A percentile compares a stretch with the other conserved stretches of the same genome.
These are phyloP conservation scores for Gentiana macrophylla DNA, from an alignment of 257 asterid genomes.

Conservation along the genomic window DNA sequence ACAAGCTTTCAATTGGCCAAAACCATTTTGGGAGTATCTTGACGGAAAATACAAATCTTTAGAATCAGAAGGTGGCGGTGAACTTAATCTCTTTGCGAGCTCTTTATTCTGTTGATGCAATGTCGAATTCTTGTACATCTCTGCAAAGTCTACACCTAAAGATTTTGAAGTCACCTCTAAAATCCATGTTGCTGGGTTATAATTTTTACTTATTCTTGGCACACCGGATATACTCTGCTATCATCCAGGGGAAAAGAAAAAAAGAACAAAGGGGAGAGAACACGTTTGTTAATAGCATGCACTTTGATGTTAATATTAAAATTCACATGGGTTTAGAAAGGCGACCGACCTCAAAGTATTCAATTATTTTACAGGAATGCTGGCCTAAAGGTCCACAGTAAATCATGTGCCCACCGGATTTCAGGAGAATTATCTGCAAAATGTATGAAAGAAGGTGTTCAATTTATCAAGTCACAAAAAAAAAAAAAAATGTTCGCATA, in stretches of 20 bases:
- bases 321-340: background rate
- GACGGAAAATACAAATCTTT: conserved; percentile 17
- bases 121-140: conserved; percentile 19
- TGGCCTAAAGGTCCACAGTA: conserved; percentile 22
- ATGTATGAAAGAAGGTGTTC: background rate
- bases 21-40: conserved; percentile 13
- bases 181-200: conserved; percentile 32
- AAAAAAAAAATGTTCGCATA: background rate
- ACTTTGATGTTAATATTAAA: background rate
- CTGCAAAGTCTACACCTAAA: conserved; percentile 22
- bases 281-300: background rate
- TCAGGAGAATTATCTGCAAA: conserved; percentile 16
- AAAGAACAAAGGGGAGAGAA: background rate
- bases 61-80: conserved; percentile 7
- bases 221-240: conserved; percentile 16
- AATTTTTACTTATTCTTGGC: conserved; percentile 15
- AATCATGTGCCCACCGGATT: conserved; percentile 23
- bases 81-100: conserved; percentile 6
- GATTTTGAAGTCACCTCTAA: conserved; percentile 22
- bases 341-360: conserved; percentile 26
- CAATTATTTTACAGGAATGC: conserved; percentile 16
- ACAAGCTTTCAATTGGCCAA: conserved; percentile 18
- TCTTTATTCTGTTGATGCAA: conserved; percentile 15
- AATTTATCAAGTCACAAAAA: background rate
- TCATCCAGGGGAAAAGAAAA: background rate